phyloP scores from a whole-genome alignment of 1,284 basidiomycete genomes.

The Vanrija sp. region DNA sequence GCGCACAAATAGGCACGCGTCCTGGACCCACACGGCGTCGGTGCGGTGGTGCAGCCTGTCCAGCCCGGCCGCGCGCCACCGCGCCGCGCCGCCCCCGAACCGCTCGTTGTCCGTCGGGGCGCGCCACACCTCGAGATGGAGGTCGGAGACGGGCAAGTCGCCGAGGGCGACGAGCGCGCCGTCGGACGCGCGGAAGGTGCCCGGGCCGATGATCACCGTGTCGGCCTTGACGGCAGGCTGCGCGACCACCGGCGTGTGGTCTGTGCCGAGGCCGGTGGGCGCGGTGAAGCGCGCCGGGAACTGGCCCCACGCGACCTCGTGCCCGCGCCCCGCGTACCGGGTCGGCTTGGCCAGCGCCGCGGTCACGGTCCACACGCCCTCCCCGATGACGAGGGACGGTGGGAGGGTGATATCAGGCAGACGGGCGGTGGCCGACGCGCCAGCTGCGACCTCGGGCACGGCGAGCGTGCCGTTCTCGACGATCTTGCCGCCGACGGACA shows the following conservation, averaged over 20 bases:
- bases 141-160: background rate
- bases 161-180: conserved; percentile 10
- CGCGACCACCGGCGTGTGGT: background rate
- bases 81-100: too few species aligned
- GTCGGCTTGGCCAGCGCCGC: conserved; percentile 2
- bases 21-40: conserved; percentile 6
- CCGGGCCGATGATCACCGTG: conserved; percentile 6
- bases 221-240: background rate
- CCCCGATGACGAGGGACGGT: background rate
- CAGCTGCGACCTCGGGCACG: background rate
- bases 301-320: conserved; percentile 24
- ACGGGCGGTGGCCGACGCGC: background rate
- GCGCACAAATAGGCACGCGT: conserved; percentile 7
- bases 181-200: conserved; percentile 1
- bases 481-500: conserved; percentile 10
- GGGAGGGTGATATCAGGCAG: conserved; percentile 1
- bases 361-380: conserved; percentile 4
- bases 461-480: conserved; percentile 10
- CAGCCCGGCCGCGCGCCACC: conserved; percentile 19
- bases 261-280: background rate
- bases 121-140: conserved; percentile 5
- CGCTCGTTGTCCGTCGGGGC: conserved; percentile 6
- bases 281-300: background rate
- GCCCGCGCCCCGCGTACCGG: conserved; percentile 15
- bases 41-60: conserved; percentile 19